Percentiles rank a stretch among this genome's conserved stretches.
Conservation (phyloP, 257 asterid species). For the Nicotiana benthamiana region DNA sequence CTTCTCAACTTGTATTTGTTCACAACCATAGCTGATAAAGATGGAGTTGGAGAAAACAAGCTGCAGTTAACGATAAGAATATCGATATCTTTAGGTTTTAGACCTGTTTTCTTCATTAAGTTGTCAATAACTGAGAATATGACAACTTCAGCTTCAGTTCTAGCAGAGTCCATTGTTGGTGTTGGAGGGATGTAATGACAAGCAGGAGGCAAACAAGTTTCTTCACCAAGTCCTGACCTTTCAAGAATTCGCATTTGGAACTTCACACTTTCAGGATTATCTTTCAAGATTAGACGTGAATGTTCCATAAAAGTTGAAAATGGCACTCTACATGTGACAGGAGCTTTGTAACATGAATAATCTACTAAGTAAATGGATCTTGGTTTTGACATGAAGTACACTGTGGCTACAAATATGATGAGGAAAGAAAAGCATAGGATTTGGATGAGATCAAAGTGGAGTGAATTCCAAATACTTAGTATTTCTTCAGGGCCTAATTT, state of each 20-base stretch:
- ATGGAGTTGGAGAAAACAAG: conserved; percentile 78
- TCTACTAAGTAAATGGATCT: conserved; percentile 68
- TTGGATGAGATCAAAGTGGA: conserved; percentile 30
- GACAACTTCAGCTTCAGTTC: conserved; percentile 59
- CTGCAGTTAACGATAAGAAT: conserved; percentile 72
- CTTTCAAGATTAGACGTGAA: conserved; percentile 54
- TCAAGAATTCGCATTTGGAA: conserved; percentile 86
- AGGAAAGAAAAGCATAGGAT: conserved; percentile 36
- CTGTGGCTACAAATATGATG: conserved; percentile 30
- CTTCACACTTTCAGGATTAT: conserved; percentile 66
- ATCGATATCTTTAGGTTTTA: conserved; percentile 65
- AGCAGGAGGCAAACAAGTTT: conserved; percentile 69
- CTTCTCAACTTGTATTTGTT: conserved; percentile 70
- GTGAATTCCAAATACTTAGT: conserved; percentile 19
- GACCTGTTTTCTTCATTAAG: conserved; percentile 43
- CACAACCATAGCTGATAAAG: conserved; percentile 74
- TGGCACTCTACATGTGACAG: conserved; percentile 60
- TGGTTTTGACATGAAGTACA: conserved; percentile 70
- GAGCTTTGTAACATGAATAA: conserved; percentile 71
- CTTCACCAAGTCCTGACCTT: conserved; percentile 84
- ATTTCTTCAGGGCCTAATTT: conserved; percentile 37
- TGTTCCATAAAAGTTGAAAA: conserved; percentile 84
- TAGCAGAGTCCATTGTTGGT: conserved; percentile 74
- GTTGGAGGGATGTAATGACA: conserved; percentile 75
- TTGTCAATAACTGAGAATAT: conserved; percentile 62